Evolutionary conservation across 176 grass and related monocot species (phyloP).

Genomic region (bread wheat (Triticum aestivum)): DNA sequence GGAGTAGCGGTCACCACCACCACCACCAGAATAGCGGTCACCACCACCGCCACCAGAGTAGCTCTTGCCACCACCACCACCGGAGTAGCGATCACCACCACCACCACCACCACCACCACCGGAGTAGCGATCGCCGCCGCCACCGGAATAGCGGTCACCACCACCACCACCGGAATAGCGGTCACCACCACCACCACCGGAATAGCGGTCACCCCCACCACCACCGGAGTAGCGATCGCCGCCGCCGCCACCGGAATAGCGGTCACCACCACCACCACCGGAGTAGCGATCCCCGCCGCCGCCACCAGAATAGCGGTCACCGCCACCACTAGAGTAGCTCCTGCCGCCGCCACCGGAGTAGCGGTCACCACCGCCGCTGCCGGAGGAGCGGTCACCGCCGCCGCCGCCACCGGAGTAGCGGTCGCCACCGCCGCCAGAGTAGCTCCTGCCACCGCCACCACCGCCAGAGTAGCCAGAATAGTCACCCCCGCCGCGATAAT

Average conservation of each 20-base stretch:
- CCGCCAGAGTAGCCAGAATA: conserved; percentile 4
- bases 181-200: not conserved
- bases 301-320: not conserved
- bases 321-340: not conserved
- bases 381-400: not conserved
- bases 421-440: not conserved
- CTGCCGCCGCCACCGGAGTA: not conserved
- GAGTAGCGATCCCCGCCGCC: not conserved
- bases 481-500: conserved; percentile 20
- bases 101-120: not conserved
- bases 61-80: not conserved
- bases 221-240: not conserved
- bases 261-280: not conserved
- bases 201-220: not conserved
- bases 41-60: not conserved
- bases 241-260: not conserved
- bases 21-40: not conserved
- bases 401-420: not conserved
- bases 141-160: not conserved
- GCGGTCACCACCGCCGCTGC: not conserved
- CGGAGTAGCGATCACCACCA: not conserved
- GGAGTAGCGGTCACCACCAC: not conserved
- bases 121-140: not conserved
- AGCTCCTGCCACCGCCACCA: conserved; percentile 1
- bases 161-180: not conserved